phyloP scores from a whole-genome alignment of 352 stramenopile species.

The Phytopythium kandeliae region DNA sequence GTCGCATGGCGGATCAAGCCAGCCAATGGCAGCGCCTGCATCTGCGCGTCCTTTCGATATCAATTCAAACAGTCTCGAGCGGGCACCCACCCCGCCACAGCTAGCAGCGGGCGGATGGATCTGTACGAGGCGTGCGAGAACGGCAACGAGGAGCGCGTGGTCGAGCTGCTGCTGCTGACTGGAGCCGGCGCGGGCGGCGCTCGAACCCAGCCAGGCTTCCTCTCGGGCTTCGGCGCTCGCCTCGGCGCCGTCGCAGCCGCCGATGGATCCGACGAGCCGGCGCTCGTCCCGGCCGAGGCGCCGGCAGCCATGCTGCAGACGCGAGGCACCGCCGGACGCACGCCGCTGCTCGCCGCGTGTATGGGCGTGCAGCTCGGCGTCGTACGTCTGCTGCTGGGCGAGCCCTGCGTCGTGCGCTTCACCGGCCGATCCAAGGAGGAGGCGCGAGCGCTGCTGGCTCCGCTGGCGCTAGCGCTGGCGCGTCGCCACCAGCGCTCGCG shows the following conservation, averaged over 20 bases:
- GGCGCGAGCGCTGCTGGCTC: slow-evolving; percentile 31
- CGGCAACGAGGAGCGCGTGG: slow-evolving; percentile 77
- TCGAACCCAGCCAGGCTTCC: not conserved
- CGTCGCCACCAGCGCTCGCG: not conserved
- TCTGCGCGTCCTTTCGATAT: no score
- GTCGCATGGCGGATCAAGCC: no score
- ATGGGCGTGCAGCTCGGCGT: slow-evolving; percentile 59
- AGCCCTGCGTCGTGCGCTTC: slow-evolving; percentile 59
- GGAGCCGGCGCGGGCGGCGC: slow-evolving; percentile 8
- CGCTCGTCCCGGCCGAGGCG: slow-evolving; percentile 1
- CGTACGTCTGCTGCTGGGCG: slow-evolving; percentile 57
- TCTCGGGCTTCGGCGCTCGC: slow-evolving; percentile 2
- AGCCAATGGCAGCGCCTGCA: no score
- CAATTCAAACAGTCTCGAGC: no score
- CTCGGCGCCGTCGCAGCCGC: not conserved
- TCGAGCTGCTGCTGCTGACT: slow-evolving; percentile 61
- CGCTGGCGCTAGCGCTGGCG: slow-evolving; percentile 20
- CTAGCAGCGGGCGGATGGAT: slow-evolving; percentile 57
- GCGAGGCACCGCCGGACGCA: slow-evolving; percentile 49
- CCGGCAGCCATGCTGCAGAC: slow-evolving; percentile 19
- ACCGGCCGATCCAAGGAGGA: slow-evolving; percentile 43
- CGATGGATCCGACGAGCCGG: not conserved
- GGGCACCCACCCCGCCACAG: no score
- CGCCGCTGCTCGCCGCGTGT: slow-evolving; percentile 57
- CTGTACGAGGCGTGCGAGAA: slow-evolving; percentile 78